Percentiles rank a stretch among this genome's conserved stretches.
phyloP scores from a whole-genome alignment of 2,329 filamentous ascomycete species.

The Sarocladium kiliense region DNA sequence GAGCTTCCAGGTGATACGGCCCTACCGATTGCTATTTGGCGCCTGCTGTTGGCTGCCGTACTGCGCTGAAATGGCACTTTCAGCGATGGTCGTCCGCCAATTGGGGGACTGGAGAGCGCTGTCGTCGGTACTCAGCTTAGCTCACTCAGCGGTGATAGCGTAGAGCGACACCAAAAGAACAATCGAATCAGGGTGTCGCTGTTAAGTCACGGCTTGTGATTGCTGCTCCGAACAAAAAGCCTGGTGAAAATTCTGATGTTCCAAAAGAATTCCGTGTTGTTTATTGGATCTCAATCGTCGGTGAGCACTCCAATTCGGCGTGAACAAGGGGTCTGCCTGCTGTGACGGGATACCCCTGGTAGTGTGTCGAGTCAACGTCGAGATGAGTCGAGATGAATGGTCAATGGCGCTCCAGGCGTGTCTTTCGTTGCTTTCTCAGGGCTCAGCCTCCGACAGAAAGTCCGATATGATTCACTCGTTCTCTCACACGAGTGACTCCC shows the following conservation, averaged over 20 bases:
- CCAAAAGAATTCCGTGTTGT: not conserved
- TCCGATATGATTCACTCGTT: not conserved
- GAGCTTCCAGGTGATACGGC: slow-evolving; percentile 6
- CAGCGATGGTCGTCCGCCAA: not conserved
- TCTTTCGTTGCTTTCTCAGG: slow-evolving; percentile 3
- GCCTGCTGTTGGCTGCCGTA: not conserved
- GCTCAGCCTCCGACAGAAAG: not conserved
- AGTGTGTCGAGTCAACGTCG: not conserved
- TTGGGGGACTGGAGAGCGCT: not conserved
- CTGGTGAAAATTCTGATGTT: slow-evolving; percentile 6
- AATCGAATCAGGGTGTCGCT: not conserved
- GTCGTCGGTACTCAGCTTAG: not conserved
- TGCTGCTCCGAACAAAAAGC: not conserved
- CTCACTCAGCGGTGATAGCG: slow-evolving; percentile 1
- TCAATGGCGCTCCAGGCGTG: not conserved
- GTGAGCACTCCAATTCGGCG: not conserved
- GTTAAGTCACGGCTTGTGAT: not conserved
- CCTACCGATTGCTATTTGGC: not conserved
- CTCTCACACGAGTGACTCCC: not conserved
- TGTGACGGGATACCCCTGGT: slow-evolving; percentile 2
- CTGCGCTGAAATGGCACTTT: not conserved
- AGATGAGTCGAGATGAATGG: not conserved
- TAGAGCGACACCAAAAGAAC: slow-evolving; percentile 2
- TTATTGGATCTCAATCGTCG: not conserved
- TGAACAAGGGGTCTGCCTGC: not conserved